Base-by-base conservation (phyloP, 768 basidiomycete genomes). In the Lentinula edodes region DNA sequence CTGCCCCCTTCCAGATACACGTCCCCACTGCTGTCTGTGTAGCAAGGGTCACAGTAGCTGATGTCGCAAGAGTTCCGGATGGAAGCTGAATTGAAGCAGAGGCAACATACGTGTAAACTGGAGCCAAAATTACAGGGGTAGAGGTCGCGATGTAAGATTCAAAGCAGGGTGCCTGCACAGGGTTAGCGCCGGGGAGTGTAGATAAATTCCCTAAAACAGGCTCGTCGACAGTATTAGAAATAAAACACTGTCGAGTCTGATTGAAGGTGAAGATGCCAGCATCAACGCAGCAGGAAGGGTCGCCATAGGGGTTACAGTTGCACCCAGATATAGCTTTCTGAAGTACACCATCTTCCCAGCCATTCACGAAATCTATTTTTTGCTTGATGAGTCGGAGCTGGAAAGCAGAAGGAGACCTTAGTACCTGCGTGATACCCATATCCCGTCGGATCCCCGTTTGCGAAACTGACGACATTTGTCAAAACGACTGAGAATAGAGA, bases 361-460 rank as follows among this genome's bases (percentile, higher is more conserved):
- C 78, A 56, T 75, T 73, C 61, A 70, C 65, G 63, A 74, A 76
- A 63, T 78, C 76, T 5, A 35, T 20, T 39, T 39, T 39, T 9
- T 39, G 4, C 35, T 39, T 7, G 56, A 41, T 16, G 28, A 28
- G 9, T 58, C 38, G 23, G 10, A n/a, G 52, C 2, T 54, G n/a
- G n/a, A 35, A 9, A 18, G 28, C 10, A n/a, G n/a, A 50, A 28
- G 2, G 28, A 28, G 28, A 28, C 20, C 18, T 39, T 7, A 38
- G 6, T 36, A 60, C 58, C 58, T 61, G 70, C 74, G 60, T 75
- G 73, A 42, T 73, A 66, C 32, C 76, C 78, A 62, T 73, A 75
- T 3, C 79, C 78, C 5, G 78, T 79, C 5, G 77, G 72, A 62
- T 82, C 80, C 32, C 76, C 78, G 60, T 74, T 73, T 13, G 80